These are phyloP conservation scores for Phytopythium sindhum DNA, from an alignment of 352 stramenopile species.

Conservation along the genomic window DNA sequence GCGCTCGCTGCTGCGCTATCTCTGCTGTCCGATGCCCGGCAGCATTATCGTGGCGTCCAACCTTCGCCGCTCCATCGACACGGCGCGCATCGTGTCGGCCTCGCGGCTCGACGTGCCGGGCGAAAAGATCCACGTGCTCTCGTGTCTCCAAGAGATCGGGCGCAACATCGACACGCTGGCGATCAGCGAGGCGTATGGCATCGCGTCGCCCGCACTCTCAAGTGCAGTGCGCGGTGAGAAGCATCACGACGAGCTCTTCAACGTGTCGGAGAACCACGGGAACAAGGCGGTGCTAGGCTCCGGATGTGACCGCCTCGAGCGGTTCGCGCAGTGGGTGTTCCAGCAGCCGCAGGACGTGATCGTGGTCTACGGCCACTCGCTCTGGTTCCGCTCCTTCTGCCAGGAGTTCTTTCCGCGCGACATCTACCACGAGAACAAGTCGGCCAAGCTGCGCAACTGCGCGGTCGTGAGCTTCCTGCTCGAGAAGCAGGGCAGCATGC, in stretches of 20 bases:
- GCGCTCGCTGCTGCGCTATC: conserved; percentile 36
- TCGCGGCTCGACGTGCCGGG: conserved; percentile 40
- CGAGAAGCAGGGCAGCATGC: conserved; percentile 31
- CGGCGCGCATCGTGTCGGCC: conserved; percentile 70
- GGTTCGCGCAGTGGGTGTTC: conserved; percentile 73
- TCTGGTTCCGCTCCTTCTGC: conserved; percentile 85
- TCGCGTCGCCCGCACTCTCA: conserved; percentile 30
- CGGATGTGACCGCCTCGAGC: conserved; percentile 47
- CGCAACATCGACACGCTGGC: conserved; percentile 84
- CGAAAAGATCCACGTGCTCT: conserved; percentile 80
- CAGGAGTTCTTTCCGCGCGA: conserved; percentile 64
- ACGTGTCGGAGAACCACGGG: conserved; percentile 70
- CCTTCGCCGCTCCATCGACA: conserved; percentile 73
- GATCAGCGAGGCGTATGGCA: conserved; percentile 49
- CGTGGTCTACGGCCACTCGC: conserved; percentile 82
- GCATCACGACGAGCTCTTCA: conserved; percentile 60
- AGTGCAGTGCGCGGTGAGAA: conserved; percentile 35
- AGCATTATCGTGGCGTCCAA: conserved; percentile 76
- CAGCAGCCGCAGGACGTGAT: conserved; percentile 51
- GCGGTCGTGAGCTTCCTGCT: conserved; percentile 71
- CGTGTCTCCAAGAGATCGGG: conserved; percentile 80
- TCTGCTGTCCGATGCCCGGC: conserved; percentile 37
- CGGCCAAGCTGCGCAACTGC: conserved; percentile 73
- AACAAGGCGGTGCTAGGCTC: conserved; percentile 75
- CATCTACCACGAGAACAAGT: conserved; percentile 41